Evolutionary conservation across 306 rosid species (phyloP).

Genomic region (Benincasa hispida): DNA sequence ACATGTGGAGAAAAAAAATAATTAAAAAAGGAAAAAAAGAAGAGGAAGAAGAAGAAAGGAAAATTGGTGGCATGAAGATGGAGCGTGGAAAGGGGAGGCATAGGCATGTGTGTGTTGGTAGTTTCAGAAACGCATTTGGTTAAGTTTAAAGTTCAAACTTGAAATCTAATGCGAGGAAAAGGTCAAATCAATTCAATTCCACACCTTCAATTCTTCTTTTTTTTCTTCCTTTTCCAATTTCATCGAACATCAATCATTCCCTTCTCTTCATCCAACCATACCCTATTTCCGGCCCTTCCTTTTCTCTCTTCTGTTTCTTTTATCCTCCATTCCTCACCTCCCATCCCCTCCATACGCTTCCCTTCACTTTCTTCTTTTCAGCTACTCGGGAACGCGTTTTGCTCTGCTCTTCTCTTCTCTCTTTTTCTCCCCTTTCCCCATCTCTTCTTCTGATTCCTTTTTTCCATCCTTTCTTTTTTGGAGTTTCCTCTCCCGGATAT

Average conservation of each 20-base stretch:
- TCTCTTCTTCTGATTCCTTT: not conserved
- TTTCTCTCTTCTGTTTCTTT: too few species aligned
- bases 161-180: not conserved
- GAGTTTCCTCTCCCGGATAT: conserved; percentile 21
- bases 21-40: too few species aligned
- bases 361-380: not conserved
- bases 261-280: too few species aligned
- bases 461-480: not conserved
- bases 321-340: not conserved
- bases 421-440: too few species aligned
- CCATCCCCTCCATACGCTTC: too few species aligned
- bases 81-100: not conserved
- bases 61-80: not conserved
- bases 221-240: too few species aligned
- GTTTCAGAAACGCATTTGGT: not conserved
- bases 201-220: too few species aligned
- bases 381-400: not conserved
- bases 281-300: not conserved
- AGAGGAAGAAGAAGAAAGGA: not conserved
- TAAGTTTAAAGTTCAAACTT: too few species aligned
- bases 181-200: not conserved
- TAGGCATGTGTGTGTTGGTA: not conserved
- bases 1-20: too few species aligned
- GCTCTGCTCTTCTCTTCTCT: not conserved
- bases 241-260: too few species aligned